Evolutionary conservation across 2,329 filamentous ascomycete species (phyloP), one percentile per base, ranked within the genome.

Genomic region (Hypoxylon sp.): DNA sequence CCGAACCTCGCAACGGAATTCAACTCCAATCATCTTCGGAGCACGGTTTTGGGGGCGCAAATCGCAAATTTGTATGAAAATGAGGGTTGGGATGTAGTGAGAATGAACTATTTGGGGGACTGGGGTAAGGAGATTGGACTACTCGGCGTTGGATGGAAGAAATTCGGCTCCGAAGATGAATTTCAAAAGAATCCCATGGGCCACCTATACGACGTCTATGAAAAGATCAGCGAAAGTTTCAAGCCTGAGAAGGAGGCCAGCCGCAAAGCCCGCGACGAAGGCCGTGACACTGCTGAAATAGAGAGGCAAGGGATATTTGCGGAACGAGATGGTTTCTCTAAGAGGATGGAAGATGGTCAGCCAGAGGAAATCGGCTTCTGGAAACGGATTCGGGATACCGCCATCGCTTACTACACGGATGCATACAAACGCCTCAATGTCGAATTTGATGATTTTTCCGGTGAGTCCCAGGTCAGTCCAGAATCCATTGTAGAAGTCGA

Each of bases 1-100:
- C 91, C 91, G 0, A 93, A 93, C 72, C 91, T 93, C 67, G 90
- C 89, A 13, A 91, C 89, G 71, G 88, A 90, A n/a, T 92, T 92
- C 79, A 87, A 90, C 67, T 89, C 89, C 2, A 86, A 87, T 1
- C 90, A 93, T 80, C 81, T 93, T 72, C 82, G 91, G 71, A 91
- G 89, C 74, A 92, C 91, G 34, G 88, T 93, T 62, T 89, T 93
- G 48, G 91, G 91, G 32, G 85, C 88, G 1, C 92, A 91, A 75
- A 78, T 93, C 25, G 82, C 89, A 2, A 91, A 92, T 70, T 77
- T 92, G 2, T 89, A 92, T 72, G 80, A 89, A 69, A 82, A 81
- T 9, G 88, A 88, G 66, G 91, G 90, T 4, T 92, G 89, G 88
- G 85, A 92, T 5, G 89, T 92, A 1, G 78, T 87, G 28, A 84